Conservation (phyloP, 192 early-diverging fungal species). For the Cetraspora pellucida region DNA sequence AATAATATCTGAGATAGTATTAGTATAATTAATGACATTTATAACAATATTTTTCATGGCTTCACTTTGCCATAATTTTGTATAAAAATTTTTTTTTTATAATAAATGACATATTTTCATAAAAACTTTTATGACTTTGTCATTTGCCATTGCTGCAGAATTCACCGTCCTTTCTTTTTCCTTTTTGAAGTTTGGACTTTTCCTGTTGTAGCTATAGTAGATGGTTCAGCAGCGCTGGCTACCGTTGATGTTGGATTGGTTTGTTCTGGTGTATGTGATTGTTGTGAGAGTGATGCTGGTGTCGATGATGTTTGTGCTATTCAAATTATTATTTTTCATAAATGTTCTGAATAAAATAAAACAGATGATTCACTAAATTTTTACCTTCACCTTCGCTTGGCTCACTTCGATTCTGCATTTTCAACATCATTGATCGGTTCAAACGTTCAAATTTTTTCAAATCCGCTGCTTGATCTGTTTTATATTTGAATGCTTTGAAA, state of each 20-base stretch:
- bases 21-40: too few species aligned
- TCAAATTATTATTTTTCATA: neutral
- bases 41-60: too few species aligned
- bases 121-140: too few species aligned
- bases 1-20: too few species aligned
- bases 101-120: too few species aligned
- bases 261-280: too few species aligned
- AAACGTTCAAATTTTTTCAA: constrained; percentile 73
- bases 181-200: neutral
- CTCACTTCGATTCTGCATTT: constrained; percentile 63
- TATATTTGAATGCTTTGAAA: constrained; percentile 68
- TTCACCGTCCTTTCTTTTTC: neutral
- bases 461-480: constrained; percentile 69
- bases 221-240: neutral
- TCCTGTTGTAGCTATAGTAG: neutral
- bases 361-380: neutral
- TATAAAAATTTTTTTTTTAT: too few species aligned
- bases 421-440: constrained; percentile 65
- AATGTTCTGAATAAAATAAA: neutral
- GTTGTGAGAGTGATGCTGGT: neutral
- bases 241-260: too few species aligned
- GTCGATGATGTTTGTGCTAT: neutral
- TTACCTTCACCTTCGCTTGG: neutral
- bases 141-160: too few species aligned
- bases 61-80: too few species aligned